Evolutionary conservation across 108 stramenopile genomes (phyloP).

Genomic region (Discostella stelligeroides): DNA sequence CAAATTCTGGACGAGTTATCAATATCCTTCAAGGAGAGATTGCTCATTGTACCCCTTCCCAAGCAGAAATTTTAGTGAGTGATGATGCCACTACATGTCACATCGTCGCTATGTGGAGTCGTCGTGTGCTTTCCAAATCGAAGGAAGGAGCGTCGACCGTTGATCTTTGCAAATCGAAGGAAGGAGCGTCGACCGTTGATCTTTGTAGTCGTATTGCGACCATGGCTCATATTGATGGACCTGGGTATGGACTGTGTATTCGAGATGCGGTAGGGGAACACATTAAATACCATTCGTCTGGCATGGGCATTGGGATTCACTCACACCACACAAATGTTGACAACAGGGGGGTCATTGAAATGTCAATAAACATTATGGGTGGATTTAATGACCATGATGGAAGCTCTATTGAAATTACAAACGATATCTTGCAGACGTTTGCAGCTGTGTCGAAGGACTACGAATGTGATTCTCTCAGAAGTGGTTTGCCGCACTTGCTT

Average conservation of each 20-base stretch:
- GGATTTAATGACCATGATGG: constrained; percentile 71
- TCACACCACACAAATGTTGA: background rate
- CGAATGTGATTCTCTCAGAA: constrained; percentile 1
- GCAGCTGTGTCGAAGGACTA: constrained; percentile 55
- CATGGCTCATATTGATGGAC: constrained; percentile 73
- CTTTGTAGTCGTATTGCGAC: constrained; percentile 39
- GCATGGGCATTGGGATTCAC: background rate
- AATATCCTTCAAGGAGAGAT: constrained; percentile 56
- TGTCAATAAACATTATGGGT: constrained; percentile 83
- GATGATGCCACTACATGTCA: constrained; percentile 89
- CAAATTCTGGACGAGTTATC: constrained; percentile 39
- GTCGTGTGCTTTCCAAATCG: background rate
- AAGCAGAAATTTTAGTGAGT: constrained; percentile 53
- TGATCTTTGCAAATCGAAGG: no score
- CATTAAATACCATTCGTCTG: constrained; percentile 48
- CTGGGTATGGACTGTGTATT: constrained; percentile 62
- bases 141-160: background rate
- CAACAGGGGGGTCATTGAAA: constrained; percentile 35
- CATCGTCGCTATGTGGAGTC: constrained; percentile 76
- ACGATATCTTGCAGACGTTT: constrained; percentile 60
- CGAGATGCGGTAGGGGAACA: constrained; percentile 68
- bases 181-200: background rate
- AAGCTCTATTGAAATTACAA: constrained; percentile 54
- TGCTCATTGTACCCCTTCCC: constrained; percentile 40
- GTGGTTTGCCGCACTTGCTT: constrained; percentile 16